Evolutionary conservation across 140 eudicot species (phyloP).

Genomic region (Oenanthe javanica): DNA sequence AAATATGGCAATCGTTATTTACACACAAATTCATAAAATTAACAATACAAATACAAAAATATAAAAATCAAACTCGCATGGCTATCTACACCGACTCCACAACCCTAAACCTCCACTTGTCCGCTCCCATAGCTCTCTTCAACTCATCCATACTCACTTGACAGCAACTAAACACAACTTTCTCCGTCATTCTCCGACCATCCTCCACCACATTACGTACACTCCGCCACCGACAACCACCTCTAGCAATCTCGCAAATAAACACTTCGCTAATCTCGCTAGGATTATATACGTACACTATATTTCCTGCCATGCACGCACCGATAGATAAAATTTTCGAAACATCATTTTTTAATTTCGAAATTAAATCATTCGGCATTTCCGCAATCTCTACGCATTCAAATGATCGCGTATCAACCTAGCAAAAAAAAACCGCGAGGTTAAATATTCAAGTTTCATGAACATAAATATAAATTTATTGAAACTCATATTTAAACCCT

Average conservation of each 20-base stretch:
- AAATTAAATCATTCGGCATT: conserved; percentile 33
- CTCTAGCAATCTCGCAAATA: conserved; percentile 35
- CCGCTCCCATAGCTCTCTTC: conserved; percentile 26
- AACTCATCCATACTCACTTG: conserved; percentile 42
- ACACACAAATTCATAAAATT: too few species aligned
- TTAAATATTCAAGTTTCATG: too few species aligned
- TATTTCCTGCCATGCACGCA: conserved; percentile 28
- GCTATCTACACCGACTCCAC: too few species aligned
- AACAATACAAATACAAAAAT: too few species aligned
- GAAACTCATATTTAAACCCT: too few species aligned
- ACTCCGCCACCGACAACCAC: conserved; percentile 48
- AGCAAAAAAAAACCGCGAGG: too few species aligned
- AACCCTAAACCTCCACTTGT: conserved; percentile 11
- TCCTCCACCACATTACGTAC: conserved; percentile 30
- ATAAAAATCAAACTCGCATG: too few species aligned
- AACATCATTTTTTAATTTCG: conserved; percentile 17
- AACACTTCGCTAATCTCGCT: conserved; percentile 34
- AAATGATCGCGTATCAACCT: conserved; percentile 12
- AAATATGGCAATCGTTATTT: too few species aligned
- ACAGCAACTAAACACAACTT: conserved; percentile 35
- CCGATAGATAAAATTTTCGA: conserved; percentile 16
- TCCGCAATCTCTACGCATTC: conserved; percentile 38
- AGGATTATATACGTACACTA: conserved; percentile 26
- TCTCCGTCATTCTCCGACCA: conserved; percentile 21
- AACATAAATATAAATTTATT: too few species aligned